Evolutionary conservation across 441 rosid species (phyloP), one percentile per base, ranked within the genome.

Genomic region (Populus hybrid): DNA sequence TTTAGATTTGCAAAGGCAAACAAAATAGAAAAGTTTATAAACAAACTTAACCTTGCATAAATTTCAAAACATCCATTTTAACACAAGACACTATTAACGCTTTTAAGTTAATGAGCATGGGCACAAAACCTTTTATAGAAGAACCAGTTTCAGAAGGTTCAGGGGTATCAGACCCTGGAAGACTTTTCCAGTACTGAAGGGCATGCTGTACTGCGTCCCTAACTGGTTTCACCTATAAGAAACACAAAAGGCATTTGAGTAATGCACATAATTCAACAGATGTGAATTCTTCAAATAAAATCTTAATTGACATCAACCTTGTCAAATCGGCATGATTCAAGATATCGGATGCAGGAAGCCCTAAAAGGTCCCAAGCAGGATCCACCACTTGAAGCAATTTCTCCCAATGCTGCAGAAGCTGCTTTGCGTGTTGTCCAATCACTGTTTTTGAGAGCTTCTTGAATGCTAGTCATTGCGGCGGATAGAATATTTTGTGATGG

Each of bases 361-460:
- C 84, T 92, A 75, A 92, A 89, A 76, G 90, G 79, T 79, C 86
- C 94, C 85, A 92, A 79, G 86, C 86, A 88, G 74, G 89, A 83
- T 79, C 88, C 91, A 66, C 93, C 90, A 81, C 85, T 77, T 42
- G 92, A 84, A 84, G 98, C 99, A 81, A 95, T 88, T 74, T 92
- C 93, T 74, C 84, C 88, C 69, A 95, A 83, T 74, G 98, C 94
- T 18, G 81, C 77, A 76, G 96, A 89, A 81, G 98, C 97, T 83
- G 99, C 94, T 82, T 92, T 95, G 53, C 99, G 98, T 65, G 98
- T 93, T 40, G 90, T 81, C 99, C 99, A 95, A 75, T 95, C 98
- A 59, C 86, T 86, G 72, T 82, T 88, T 75, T 88, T 90, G 26
- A 95, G 94, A 10, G 94, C 91, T 76, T 90, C 96, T 85, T 90